phyloP scores from a whole-genome alignment of 768 basidiomycete species.

The Tulasnella sp. region DNA sequence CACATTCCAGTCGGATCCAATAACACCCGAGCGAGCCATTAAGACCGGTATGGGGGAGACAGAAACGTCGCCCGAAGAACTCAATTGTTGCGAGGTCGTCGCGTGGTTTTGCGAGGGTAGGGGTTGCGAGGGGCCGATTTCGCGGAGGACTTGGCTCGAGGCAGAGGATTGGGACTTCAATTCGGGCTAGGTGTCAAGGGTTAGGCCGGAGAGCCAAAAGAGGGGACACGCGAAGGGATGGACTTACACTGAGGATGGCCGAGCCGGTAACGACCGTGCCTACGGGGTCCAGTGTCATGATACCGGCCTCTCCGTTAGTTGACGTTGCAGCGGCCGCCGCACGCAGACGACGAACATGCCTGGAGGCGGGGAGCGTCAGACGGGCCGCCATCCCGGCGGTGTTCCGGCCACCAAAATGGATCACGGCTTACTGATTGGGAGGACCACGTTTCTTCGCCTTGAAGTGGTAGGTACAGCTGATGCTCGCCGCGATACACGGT shows the following conservation, averaged over 20 bases:
- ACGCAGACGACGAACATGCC: too few species aligned
- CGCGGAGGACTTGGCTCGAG: neutral
- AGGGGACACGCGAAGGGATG: too few species aligned
- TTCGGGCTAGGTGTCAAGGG: neutral
- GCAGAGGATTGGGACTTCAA: neutral
- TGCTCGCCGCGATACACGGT: conserved; percentile 68
- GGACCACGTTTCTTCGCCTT: conserved; percentile 93
- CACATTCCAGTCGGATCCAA: conserved; percentile 6
- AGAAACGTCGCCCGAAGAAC: neutral
- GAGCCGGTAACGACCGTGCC: too few species aligned
- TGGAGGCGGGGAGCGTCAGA: too few species aligned
- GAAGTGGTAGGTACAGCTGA: conserved; percentile 83
- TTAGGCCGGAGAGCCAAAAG: too few species aligned
- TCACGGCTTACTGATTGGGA: conserved; percentile 75
- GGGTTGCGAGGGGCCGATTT: neutral
- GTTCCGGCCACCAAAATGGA: too few species aligned
- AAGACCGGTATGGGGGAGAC: conserved; percentile 1
- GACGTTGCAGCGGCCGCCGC: too few species aligned
- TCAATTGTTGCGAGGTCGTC: neutral
- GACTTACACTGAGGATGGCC: too few species aligned
- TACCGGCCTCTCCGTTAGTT: too few species aligned
- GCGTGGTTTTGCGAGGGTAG: neutral
- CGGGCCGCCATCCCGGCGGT: too few species aligned
- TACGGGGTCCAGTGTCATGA: too few species aligned
- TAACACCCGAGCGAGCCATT: conserved; percentile 3